A percentile compares a stretch with the other conserved stretches of the same genome.
Evolutionary conservation across 2,329 filamentous ascomycete species (phyloP).

Genomic region (Colletotrichum sublineola): DNA sequence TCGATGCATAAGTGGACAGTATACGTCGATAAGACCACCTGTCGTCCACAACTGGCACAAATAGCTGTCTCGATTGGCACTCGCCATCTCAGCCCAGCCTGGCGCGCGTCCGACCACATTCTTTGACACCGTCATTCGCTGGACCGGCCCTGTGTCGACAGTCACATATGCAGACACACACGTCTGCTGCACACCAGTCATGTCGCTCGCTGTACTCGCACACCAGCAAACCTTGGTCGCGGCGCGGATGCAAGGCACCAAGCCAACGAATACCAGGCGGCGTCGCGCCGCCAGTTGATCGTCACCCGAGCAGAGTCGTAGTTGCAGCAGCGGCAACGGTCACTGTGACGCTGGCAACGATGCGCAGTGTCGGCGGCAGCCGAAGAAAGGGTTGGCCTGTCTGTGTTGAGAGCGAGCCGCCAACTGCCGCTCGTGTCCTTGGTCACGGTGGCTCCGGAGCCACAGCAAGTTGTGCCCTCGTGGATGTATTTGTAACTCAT

Average conservation of each 20-base stretch:
- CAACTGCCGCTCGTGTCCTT: conserved; percentile 34
- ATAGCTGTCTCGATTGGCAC: conserved; percentile 39
- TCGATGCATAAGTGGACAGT: conserved; percentile 31
- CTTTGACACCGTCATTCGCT: conserved; percentile 39
- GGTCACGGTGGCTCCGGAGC: conserved; percentile 17
- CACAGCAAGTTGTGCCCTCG: conserved; percentile 20
- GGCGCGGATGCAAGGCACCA: conserved; percentile 40
- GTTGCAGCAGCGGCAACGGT: conserved; percentile 34
- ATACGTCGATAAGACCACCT: conserved; percentile 32
- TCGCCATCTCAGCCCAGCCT: conserved; percentile 27
- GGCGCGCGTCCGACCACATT: conserved; percentile 38
- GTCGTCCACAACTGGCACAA: conserved; percentile 43
- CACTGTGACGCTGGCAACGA: conserved; percentile 17
- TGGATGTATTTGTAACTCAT: conserved; percentile 33
- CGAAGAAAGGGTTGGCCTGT: conserved; percentile 14
- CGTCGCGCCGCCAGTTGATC: conserved; percentile 31
- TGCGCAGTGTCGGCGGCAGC: conserved; percentile 29
- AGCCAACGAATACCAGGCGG: conserved; percentile 26
- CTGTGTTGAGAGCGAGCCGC: conserved; percentile 19
- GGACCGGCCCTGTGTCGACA: conserved; percentile 29
- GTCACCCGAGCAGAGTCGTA: conserved; percentile 28
- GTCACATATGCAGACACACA: conserved; percentile 40
- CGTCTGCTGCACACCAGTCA: conserved; percentile 40
- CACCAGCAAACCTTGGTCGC: conserved; percentile 21
- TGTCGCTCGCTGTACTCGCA: conserved; percentile 36